Percentiles rank a stretch among this genome's conserved stretches.
Evolutionary conservation across 1,139 yeast species (phyloP).

Genomic region (Yamadazyma oceani): DNA sequence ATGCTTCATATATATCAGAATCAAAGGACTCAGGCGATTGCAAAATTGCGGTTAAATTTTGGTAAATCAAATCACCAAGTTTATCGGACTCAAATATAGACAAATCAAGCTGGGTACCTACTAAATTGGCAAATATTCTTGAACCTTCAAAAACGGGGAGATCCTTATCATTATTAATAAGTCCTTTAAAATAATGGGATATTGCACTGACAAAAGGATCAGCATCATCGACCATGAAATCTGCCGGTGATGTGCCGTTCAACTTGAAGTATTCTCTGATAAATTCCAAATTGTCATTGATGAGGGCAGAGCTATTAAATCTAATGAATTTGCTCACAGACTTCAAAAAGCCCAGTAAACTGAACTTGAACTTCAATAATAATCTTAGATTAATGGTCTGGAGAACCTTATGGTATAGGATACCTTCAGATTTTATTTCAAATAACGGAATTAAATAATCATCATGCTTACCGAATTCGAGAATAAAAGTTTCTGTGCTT

Average conservation of each 20-base stretch:
- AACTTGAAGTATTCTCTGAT: constrained; percentile 21
- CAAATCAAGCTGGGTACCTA: constrained; percentile 13
- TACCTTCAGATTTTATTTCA: constrained; percentile 60
- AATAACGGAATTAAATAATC: constrained; percentile 43
- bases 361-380: constrained; percentile 32
- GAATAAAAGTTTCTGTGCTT: constrained; percentile 17
- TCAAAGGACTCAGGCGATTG: constrained; percentile 4
- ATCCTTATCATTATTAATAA: constrained; percentile 3
- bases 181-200: constrained; percentile 8
- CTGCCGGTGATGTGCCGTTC: constrained; percentile 4
- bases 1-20: constrained; percentile 9
- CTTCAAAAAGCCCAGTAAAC: constrained; percentile 25
- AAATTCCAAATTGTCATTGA: constrained; percentile 31
- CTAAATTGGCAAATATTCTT: constrained; percentile 9
- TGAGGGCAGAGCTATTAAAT: constrained; percentile 37
- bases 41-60: constrained; percentile 2
- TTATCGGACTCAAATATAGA: background rate
- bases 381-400: constrained; percentile 53
- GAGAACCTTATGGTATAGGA: constrained; percentile 47
- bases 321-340: constrained; percentile 41
- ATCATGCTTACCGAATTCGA: constrained; percentile 31
- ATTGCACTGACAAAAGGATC: constrained; percentile 9
- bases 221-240: background rate
- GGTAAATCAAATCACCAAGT: constrained; percentile 5
- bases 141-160: constrained; percentile 4